Evolutionary conservation across 2,329 filamentous ascomycete genomes (phyloP), one percentile per base, ranked within the genome.

Genomic region (Dryadomyces quercus-mongolicae): DNA sequence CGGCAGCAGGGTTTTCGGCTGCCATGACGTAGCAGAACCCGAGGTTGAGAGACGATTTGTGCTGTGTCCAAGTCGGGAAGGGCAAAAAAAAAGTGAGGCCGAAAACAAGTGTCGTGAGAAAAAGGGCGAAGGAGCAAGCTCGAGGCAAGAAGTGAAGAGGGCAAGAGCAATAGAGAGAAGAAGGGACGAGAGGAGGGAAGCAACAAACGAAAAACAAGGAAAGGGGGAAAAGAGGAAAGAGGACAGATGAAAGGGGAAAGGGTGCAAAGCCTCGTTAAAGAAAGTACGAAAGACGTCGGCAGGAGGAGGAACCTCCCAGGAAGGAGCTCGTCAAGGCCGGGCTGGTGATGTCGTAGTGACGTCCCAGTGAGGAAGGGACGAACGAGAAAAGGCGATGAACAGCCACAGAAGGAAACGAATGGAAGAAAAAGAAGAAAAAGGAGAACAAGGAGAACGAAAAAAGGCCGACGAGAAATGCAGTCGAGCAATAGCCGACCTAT

Each of bases 1-100:
- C 79, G 67, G 76, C 70, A 63, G 73, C 71, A 65, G 75, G 73
- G 68, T 74, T 76, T 55, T 75, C 72, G 48, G 73, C 71, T 62
- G 77, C 75, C 78, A 82, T 82, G 63, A 54, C 62, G 50, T 42
- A 31, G 42, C 16, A 9, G 13, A 21, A 20, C 34, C 25, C 25
- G 25, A 31, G 8, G 36, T 12, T n/a, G n/a, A n/a, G 36, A 40
- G 36, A 31, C 36, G 36, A 12, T 40, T 12, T 40, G 36, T 40
- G 36, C 21, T 53, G 31, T 25, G 21, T n/a, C 38, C 20, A 9
- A 20, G 12, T 31, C 25, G 38, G 16, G 21, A 34, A 54, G 31
- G 42, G 36, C 36, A 48, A 40, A 18, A 44, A n/a, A 34, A 42
- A 31, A 18, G 20, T 40, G 5, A 42, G 13, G 18, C 43, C 21